Evolutionary conservation across 2,329 filamentous ascomycete genomes (phyloP).

Genomic region (Monosporascus sp.): DNA sequence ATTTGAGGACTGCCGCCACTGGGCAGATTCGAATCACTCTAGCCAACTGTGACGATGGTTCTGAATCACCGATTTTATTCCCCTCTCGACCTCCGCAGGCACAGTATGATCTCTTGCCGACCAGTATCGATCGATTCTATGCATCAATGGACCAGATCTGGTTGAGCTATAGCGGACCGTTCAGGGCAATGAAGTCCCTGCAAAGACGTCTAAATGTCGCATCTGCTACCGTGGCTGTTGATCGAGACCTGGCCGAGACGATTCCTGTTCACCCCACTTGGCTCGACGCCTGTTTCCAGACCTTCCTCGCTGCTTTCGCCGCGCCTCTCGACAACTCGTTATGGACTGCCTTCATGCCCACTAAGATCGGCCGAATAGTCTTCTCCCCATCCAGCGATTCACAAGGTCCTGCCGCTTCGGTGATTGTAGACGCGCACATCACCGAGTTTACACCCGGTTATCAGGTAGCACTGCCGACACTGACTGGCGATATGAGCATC

Average conservation of each 20-base stretch:
- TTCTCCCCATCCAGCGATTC: neutral
- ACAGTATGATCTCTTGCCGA: neutral
- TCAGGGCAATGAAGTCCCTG: neutral
- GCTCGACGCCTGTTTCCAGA: constrained; percentile 1
- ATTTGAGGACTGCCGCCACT: neutral
- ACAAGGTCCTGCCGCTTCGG: neutral
- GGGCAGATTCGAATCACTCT: neutral
- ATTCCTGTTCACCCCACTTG: neutral
- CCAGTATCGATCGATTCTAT: neutral
- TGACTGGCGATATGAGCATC: neutral
- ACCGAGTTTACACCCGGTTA: neutral
- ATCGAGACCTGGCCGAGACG: neutral
- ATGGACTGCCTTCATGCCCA: neutral
- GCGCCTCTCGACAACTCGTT: neutral
- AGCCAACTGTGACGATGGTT: neutral
- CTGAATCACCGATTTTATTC: neutral
- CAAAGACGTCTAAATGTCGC: neutral
- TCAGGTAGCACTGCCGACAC: neutral
- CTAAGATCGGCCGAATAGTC: neutral
- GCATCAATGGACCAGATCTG: neutral
- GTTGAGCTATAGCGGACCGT: neutral
- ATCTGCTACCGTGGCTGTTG: neutral
- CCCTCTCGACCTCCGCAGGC: neutral
- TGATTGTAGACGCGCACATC: neutral
- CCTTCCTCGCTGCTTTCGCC: neutral